Percentiles rank a stretch among this genome's conserved stretches.
Conservation (phyloP, 495 filamentous ascomycete genomes). For the Hapsidospora chrysogenum region DNA sequence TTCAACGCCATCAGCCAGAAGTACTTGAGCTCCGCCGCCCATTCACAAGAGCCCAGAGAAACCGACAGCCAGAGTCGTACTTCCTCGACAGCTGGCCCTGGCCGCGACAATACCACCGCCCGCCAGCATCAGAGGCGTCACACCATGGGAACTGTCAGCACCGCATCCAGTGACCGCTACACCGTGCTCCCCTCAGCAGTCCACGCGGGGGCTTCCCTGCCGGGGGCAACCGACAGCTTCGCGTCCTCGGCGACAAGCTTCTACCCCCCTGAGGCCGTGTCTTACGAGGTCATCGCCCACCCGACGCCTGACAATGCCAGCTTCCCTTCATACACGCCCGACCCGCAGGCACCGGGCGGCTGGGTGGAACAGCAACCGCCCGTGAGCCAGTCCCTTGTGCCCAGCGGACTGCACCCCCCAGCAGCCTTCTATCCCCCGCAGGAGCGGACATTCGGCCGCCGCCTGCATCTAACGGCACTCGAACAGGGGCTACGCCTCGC, state of each 20-base stretch:
- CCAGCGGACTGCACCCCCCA: constrained; percentile 16
- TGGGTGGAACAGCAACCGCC: background rate
- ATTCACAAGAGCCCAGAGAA: background rate
- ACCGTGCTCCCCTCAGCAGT: too few species aligned
- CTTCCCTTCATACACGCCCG: constrained; percentile 8
- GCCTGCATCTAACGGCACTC: constrained; percentile 46
- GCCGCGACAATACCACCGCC: background rate
- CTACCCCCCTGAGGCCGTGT: background rate
- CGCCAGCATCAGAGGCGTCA: background rate
- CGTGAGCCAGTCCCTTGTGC: constrained; percentile 4
- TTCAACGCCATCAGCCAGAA: constrained; percentile 25
- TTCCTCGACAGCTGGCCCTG: background rate
- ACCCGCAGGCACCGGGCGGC: constrained; percentile 3
- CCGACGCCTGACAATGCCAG: constrained; percentile 18
- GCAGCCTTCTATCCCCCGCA: constrained; percentile 33
- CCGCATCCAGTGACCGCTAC: constrained; percentile 1
- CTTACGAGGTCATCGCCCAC: constrained; percentile 17
- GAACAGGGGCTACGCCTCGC: constrained; percentile 50
- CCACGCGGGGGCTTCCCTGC: too few species aligned
- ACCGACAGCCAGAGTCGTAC: background rate
- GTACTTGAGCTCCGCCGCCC: too few species aligned
- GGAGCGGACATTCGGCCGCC: constrained; percentile 54
- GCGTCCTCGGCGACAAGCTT: background rate
- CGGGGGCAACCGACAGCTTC: background rate
- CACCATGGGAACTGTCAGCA: background rate